Evolutionary conservation across 306 rosid species (phyloP).

Genomic region (Nissolia schottii): DNA sequence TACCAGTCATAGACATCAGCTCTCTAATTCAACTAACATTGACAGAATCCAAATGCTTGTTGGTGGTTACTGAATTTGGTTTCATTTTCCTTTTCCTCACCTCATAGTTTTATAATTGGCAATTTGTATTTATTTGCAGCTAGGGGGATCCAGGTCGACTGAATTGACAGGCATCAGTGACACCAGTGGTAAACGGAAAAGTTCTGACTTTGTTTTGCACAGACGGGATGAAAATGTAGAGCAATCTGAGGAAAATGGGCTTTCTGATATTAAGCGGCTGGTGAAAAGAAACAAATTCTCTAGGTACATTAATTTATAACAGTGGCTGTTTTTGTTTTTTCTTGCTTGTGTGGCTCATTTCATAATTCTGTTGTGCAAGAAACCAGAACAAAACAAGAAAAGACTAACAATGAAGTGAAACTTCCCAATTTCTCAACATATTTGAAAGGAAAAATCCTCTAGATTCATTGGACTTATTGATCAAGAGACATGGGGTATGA

Average conservation of each 20-base stretch:
- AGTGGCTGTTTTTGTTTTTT: background rate
- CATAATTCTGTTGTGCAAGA: background rate
- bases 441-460: no score
- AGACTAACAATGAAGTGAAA: no score
- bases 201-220: constrained; percentile 2
- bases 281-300: constrained; percentile 32
- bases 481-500: no score
- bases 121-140: constrained; percentile 28
- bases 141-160: constrained; percentile 14
- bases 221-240: constrained; percentile 19
- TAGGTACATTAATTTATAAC: constrained; percentile 27
- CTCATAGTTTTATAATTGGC: background rate
- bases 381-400: no score
- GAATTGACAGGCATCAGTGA: constrained; percentile 12
- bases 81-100: background rate
- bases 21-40: background rate
- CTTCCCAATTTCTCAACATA: no score
- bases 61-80: constrained; percentile 3
- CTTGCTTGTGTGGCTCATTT: constrained; percentile 16
- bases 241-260: constrained; percentile 17
- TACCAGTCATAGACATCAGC: no score
- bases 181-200: constrained; percentile 13
- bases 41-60: background rate
- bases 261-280: constrained; percentile 37
- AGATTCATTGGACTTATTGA: no score